Conservation (phyloP, 2,329 filamentous ascomycete genomes). For the Verticillium albo-atrum region DNA sequence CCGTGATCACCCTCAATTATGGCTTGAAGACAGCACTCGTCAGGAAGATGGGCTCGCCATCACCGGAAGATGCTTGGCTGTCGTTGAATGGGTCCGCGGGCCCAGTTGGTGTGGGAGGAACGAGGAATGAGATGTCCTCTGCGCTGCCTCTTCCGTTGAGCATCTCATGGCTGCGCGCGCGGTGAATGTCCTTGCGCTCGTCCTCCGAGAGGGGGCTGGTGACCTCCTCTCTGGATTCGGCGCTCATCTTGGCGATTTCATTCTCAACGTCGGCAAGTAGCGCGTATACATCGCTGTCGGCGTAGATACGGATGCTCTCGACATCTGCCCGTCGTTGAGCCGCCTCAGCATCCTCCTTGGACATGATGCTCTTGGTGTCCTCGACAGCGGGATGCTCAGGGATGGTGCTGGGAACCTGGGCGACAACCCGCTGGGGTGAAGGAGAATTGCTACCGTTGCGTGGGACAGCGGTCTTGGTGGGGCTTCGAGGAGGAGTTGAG, state of each 20-base stretch:
- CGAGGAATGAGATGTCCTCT: constrained; percentile 21
- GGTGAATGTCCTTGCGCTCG: constrained; percentile 38
- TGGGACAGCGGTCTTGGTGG: constrained; percentile 38
- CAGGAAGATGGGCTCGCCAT: constrained; percentile 10
- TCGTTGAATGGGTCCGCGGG: constrained; percentile 14
- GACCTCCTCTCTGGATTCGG: constrained; percentile 23
- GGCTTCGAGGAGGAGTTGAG: constrained; percentile 56
- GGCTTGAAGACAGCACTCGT: constrained; percentile 15
- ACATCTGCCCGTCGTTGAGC: constrained; percentile 35
- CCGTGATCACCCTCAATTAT: not conserved
- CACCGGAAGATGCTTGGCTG: constrained; percentile 1
- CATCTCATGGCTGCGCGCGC: constrained; percentile 47
- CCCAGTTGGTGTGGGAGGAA: constrained; percentile 16
- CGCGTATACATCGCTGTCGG: constrained; percentile 62
- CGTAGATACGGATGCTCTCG: constrained; percentile 66
- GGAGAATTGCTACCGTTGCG: constrained; percentile 33
- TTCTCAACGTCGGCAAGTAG: constrained; percentile 64
- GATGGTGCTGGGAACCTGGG: constrained; percentile 53
- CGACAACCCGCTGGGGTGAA: constrained; percentile 46
- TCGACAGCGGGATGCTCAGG: constrained; percentile 45
- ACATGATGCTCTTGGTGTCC: constrained; percentile 20
- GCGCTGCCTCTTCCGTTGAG: constrained; percentile 23
- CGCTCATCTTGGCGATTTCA: constrained; percentile 46
- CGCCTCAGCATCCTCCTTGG: constrained; percentile 19
- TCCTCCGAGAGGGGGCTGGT: constrained; percentile 25